Percentiles rank a stretch among this genome's conserved stretches.
Conservation (phyloP, 2,329 filamentous ascomycete genomes). For the Lasiodiplodia citricola region DNA sequence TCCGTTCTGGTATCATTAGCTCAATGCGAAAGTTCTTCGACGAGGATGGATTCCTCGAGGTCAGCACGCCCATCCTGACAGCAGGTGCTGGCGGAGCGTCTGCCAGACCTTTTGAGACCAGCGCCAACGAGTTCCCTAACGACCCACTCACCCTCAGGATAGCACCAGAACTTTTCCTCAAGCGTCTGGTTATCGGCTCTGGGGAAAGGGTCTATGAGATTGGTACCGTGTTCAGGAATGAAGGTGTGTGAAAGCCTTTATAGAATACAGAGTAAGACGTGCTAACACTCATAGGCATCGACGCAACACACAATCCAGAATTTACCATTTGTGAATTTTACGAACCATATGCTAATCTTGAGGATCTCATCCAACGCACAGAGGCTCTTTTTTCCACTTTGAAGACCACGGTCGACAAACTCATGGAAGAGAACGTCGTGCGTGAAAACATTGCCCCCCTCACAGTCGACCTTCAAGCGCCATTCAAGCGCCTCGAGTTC, state of each 20-base stretch:
- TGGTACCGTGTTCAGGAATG: slow-evolving; percentile 89
- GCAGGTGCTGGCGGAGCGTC: slow-evolving; percentile 83
- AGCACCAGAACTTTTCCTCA: slow-evolving; percentile 93
- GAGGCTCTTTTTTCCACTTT: slow-evolving; percentile 67
- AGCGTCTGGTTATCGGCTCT: slow-evolving; percentile 86
- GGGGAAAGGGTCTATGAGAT: slow-evolving; percentile 92
- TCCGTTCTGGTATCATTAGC: slow-evolving; percentile 76
- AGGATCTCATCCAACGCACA: slow-evolving; percentile 76
- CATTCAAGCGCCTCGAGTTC: slow-evolving; percentile 75
- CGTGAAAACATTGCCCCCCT: slow-evolving; percentile 42
- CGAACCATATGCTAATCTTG: slow-evolving; percentile 78
- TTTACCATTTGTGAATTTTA: slow-evolving; percentile 99
- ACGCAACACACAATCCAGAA: slow-evolving; percentile 93
- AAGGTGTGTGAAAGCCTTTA: slow-evolving; percentile 60
- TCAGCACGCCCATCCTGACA: slow-evolving; percentile 87
- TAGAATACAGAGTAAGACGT: not conserved
- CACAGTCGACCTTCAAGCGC: slow-evolving; percentile 51
- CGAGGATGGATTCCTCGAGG: slow-evolving; percentile 76
- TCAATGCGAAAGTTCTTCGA: slow-evolving; percentile 77
- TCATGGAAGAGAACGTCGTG: slow-evolving; percentile 53
- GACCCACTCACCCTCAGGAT: slow-evolving; percentile 80
- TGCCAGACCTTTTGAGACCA: slow-evolving; percentile 84
- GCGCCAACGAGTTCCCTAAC: slow-evolving; percentile 75
- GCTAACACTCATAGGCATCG: slow-evolving; percentile 57
- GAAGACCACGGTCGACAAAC: slow-evolving; percentile 46